Base-by-base conservation (phyloP, 1,139 yeast species). In the Candida freyschussii region DNA sequence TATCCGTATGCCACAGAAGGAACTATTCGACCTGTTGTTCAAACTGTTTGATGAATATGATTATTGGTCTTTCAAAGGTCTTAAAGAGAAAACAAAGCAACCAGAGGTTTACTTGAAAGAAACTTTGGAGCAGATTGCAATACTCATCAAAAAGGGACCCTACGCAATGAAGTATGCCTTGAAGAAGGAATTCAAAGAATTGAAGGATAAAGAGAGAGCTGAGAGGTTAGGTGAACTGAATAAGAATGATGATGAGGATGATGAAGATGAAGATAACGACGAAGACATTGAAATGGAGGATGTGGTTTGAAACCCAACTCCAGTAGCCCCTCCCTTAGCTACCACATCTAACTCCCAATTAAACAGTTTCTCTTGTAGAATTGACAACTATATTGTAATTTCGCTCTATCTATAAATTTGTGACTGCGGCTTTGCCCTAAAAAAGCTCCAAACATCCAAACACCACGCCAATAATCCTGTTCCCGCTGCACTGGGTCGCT, bases 21-120 rank as follows among this genome's bases (percentile, higher is more conserved):
- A 87, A 46, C 73, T 91, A 37, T 72, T 91, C 69, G 96, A 89
- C 59, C 63, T 85, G 48, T 65, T 91, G 44, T 91, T 93, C 72
- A 72, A 84, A 48, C 68, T 91, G 48, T 91, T 91, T 59, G 96
- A 87, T 56, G 94, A 89, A 58, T 87, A 84, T 57, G 97, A 91
- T 55, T 91, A 89, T 59, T 91, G 98, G 98, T 80, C 94, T 9
- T 70, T 91, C 69, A 87, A 87, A 60, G 96, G 96, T 23, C 67
- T 91, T 42, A 83, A 87, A 55, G 98, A 91, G 57, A 74, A 95
- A 49, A 87, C 97, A 3, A 80, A 81, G 53, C 99, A 91, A 64
- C 99, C 99, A 1, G 98, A 93, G 56, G 80, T 84, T 4, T 93
- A 85, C 56, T 67, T 91, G 47, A 87, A 91, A 55, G 96, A 89